Evolutionary conservation across 495 filamentous ascomycete genomes (phyloP), one percentile per base, ranked within the genome.

Genomic region (Talaromyces proteolyticus): DNA sequence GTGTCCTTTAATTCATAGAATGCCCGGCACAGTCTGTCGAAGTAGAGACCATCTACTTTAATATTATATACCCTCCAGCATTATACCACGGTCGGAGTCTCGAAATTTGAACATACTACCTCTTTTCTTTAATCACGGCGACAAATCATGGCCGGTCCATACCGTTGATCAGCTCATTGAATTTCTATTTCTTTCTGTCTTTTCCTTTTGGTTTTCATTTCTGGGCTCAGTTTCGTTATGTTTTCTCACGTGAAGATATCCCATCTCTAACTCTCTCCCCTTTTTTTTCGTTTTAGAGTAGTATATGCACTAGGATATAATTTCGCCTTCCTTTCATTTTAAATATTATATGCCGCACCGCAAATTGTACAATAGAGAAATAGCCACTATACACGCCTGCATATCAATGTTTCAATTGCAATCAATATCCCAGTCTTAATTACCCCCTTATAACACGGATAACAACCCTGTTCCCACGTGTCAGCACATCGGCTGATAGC

Each of bases 1-100:
- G 64, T 20, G 59, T 69, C 24, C 57, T 69, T 7, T 49, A 49
- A 45, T 11, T 5, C 23, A 22, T 17, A 11, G 19, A n/a, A 42
- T n/a, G n/a, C n/a, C n/a, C n/a, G n/a, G n/a, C n/a, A n/a, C n/a
- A n/a, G n/a, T n/a, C n/a, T n/a, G n/a, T n/a, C n/a, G n/a, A n/a
- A n/a, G n/a, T n/a, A n/a, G n/a, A n/a, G n/a, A n/a, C n/a, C n/a
- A n/a, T n/a, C n/a, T n/a, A n/a, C n/a, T 16, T 41, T 41, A 17
- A 41, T 41, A 41, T 16, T 16, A 41, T n/a, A n/a, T n/a, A 41
- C 38, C 38, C 7, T 17, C 38, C 14, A 17, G n/a, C 38, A 41
- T 41, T 20, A 34, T 34, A 34, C 29, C 29, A 8, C 29, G 29
- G 29, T 34, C 29, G 29, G 29, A 34, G 29, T 34, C n/a, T n/a